phyloP scores from a whole-genome alignment of 257 asterid species.

The Marsdenia floribunda region DNA sequence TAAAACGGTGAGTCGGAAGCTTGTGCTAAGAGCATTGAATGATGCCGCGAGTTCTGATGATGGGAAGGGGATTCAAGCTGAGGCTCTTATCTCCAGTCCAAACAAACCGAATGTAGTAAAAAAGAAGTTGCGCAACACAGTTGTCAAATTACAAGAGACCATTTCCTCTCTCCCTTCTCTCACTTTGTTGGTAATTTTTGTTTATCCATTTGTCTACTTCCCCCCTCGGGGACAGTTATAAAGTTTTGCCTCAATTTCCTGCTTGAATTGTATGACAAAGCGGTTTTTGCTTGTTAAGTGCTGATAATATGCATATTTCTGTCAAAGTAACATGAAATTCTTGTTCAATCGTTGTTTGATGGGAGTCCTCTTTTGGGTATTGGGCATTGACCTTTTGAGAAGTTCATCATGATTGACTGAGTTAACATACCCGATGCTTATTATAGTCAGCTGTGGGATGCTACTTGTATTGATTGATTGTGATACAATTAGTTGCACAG shows the following conservation, averaged over 20 bases:
- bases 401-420: neutral
- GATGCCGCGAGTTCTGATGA: slow-evolving; percentile 7
- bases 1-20: slow-evolving; percentile 6
- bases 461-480: no score
- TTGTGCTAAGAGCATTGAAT: slow-evolving; percentile 10
- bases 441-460: neutral
- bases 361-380: neutral
- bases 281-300: neutral
- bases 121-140: slow-evolving; percentile 20
- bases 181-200: slow-evolving; percentile 42
- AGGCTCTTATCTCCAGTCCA: neutral
- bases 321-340: neutral
- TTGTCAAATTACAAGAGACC: slow-evolving; percentile 47
- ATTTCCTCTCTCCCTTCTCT: slow-evolving; percentile 49
- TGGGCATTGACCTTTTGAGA: neutral
- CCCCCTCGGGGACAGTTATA: neutral
- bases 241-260: neutral
- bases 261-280: neutral
- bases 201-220: neutral
- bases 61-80: neutral
- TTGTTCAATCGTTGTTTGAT: neutral
- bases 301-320: neutral
- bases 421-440: neutral
- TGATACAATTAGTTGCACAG: neutral
- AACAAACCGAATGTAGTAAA: neutral